A percentile compares a stretch with the other conserved stretches of the same genome.
These are phyloP conservation scores for Eucalyptus cloeziana DNA, from an alignment of 345 rosid genomes.

Conservation along the genomic window DNA sequence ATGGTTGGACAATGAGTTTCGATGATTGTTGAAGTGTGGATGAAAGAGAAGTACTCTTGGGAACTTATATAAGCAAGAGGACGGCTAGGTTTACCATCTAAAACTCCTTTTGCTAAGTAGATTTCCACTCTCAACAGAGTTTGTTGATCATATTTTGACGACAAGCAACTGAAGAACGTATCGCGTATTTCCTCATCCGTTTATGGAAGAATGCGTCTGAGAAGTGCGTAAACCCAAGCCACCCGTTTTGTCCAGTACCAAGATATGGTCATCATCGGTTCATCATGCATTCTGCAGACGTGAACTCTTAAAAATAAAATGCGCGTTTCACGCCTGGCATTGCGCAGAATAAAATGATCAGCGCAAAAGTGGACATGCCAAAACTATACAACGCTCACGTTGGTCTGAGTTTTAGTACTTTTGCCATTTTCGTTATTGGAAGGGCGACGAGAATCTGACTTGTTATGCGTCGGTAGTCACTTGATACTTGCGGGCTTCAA, in stretches of 20 bases:
- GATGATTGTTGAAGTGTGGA: not conserved
- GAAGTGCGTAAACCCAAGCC: not conserved
- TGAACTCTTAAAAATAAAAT: not conserved
- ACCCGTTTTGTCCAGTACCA: not conserved
- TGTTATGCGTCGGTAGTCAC: not conserved
- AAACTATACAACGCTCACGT: not conserved
- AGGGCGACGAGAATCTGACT: not conserved
- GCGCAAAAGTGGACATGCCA: not conserved
- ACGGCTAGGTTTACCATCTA: not conserved
- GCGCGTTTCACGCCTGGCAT: not conserved
- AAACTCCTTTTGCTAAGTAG: not conserved
- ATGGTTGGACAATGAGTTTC: not conserved
- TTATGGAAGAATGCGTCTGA: not conserved
- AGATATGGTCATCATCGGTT: not conserved
- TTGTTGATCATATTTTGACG: not conserved
- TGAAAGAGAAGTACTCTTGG: not conserved
- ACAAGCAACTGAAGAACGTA: not conserved
- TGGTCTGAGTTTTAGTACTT: not conserved
- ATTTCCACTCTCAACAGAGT: not conserved
- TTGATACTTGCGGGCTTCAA: not conserved
- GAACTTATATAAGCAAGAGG: not conserved
- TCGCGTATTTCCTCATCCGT: not conserved
- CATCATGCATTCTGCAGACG: not conserved
- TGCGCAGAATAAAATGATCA: not conserved
- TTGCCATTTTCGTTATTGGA: not conserved